Evolutionary conservation across 2,329 filamentous ascomycete genomes (phyloP).

Genomic region (Calonectria crousiana): DNA sequence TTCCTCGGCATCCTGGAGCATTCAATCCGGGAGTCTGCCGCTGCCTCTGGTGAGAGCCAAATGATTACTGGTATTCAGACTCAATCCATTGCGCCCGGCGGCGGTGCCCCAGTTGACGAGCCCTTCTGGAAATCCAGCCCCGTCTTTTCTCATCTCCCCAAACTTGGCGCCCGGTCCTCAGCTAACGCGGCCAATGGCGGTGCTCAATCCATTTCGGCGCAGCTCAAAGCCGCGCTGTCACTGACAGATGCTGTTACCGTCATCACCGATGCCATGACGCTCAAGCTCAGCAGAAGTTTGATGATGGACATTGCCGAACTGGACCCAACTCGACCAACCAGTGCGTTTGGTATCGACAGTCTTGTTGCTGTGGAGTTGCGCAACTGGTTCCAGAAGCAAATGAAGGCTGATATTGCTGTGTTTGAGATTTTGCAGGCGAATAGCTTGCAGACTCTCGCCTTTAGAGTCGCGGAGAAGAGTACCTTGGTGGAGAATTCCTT

Average conservation of each 20-base stretch:
- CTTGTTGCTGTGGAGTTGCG: slow-evolving; percentile 19
- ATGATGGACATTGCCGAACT: slow-evolving; percentile 6
- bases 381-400: slow-evolving; percentile 13
- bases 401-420: slow-evolving; percentile 14
- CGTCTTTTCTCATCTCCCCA: neutral
- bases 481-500: neutral
- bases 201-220: neutral
- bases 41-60: neutral
- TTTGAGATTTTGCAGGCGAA: slow-evolving; percentile 14
- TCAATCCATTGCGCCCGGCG: neutral
- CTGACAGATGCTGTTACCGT: neutral
- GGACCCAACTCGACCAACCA: slow-evolving; percentile 3
- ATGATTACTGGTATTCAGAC: neutral
- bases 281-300: slow-evolving; percentile 6
- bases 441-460: neutral
- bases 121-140: neutral
- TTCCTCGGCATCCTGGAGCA: neutral
- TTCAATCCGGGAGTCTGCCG: neutral
- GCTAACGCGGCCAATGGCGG: neutral
- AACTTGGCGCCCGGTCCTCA: neutral
- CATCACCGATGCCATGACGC: neutral
- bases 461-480: slow-evolving; percentile 1
- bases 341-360: slow-evolving; percentile 2
- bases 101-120: neutral
- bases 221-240: neutral